A percentile compares a stretch with the other conserved stretches of the same genome.
phyloP scores from a whole-genome alignment of 257 asterid species.

The Solanum sparsipilum region DNA sequence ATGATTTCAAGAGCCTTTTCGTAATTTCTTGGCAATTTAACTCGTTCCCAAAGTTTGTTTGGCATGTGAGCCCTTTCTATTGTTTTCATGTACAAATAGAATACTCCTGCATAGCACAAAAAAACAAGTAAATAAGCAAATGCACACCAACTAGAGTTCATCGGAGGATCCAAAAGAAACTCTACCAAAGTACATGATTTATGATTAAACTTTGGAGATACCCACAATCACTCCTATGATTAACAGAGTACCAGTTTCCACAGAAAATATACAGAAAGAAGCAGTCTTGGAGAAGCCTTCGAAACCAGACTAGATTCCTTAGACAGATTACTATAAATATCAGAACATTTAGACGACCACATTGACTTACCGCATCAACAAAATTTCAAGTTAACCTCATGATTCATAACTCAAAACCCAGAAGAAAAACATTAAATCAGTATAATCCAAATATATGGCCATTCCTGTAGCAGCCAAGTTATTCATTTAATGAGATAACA shows the following conservation, averaged over 20 bases:
- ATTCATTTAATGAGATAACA: neutral
- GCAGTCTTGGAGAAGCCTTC: neutral
- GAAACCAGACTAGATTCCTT: neutral
- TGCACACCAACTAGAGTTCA: neutral
- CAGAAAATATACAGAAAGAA: neutral
- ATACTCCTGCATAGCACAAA: slow-evolving; percentile 52
- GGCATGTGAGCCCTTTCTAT: slow-evolving; percentile 99
- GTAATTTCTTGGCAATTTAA: slow-evolving; percentile 84
- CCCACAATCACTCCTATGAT: neutral
- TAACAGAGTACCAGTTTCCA: neutral
- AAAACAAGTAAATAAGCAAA: neutral
- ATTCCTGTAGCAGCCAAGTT: neutral
- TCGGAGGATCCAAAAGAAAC: neutral
- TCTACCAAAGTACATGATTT: neutral
- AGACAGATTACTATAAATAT: neutral
- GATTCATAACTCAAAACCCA: neutral
- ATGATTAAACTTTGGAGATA: neutral
- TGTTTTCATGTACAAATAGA: slow-evolving; percentile 91
- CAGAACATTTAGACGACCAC: neutral
- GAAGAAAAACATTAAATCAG: neutral
- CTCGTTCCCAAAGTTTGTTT: slow-evolving; percentile 91
- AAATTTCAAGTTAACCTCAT: neutral
- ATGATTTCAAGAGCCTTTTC: slow-evolving; percentile 84
- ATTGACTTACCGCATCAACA: neutral
- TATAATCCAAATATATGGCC: neutral